Base-by-base conservation (phyloP, 2,329 filamentous ascomycete genomes). In the Ceratocystis cubensis region DNA sequence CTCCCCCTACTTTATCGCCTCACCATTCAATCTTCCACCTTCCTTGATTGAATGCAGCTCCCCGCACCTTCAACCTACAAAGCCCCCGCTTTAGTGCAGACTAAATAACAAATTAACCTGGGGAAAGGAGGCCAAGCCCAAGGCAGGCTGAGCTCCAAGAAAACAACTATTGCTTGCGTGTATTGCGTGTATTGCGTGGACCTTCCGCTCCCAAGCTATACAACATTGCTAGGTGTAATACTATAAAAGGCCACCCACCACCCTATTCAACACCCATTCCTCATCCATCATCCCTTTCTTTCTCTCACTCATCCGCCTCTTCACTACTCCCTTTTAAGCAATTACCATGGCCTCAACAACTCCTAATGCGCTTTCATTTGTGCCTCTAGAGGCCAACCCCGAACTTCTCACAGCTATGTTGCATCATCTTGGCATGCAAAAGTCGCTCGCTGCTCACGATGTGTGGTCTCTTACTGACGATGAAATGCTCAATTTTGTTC, bases 381-480 rank as follows among this genome's bases (percentile, higher is more conserved):
- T 85, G 71, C 82, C 81, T 25, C 81, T 84, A 74, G 84, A 87
- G 73, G 84, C 84, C 71, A 96, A 96, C 78, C 92, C 94, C 0
- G 85, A 90, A 76, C 85, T 96, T 41, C 94, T 97, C 86, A 92
- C 86, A 65, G 78, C 81, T 56, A 86, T 97, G 45, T 83, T 95
- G 62, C 89, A 88, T 78, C 85, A 85, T 71, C 88, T 97, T 30
- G 93, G 93, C 70, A 84, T 97, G 66, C 88, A 88, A n/a, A 73
- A 78, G n/a, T 80, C 82, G 30, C 82, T 97, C 59, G 81, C 84
- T 72, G 87, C 96, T 77, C 87, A 95, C 80, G 93, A 97, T 76
- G 90, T 97, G 75, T 96, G 87, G 82, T 92, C 88, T 71, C 87
- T 97, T 73, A 87, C 88, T 70, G 92, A 97, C 64, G 86, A 89